Conservation (phyloP, 371 early-diverging fungal genomes). For the Actinomucor elegans region DNA sequence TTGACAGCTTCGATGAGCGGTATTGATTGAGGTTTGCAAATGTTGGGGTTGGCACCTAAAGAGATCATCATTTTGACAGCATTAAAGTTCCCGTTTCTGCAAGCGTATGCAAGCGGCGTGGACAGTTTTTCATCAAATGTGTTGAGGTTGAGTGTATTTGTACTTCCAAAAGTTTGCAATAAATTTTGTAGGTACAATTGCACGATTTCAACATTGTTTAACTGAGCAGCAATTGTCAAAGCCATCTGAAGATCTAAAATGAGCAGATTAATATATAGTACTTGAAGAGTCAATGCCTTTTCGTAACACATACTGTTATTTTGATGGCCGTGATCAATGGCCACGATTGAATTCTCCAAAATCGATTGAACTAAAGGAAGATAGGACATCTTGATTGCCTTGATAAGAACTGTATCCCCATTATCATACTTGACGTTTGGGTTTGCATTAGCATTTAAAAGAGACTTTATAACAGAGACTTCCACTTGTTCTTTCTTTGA, state of each 20-base stretch:
- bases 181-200: not conserved
- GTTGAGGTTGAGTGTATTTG: conserved; percentile 14
- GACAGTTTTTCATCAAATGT: conserved; percentile 6
- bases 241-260: conserved; percentile 25
- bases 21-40: not conserved
- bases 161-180: not conserved
- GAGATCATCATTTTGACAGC: conserved; percentile 27
- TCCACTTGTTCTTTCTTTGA: not conserved
- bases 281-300: not conserved
- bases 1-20: conserved; percentile 22
- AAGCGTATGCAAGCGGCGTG: conserved; percentile 36
- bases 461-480: not conserved
- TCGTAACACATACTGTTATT: conserved; percentile 29
- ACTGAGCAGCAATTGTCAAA: conserved; percentile 21
- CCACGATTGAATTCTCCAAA: not conserved
- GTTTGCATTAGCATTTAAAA: conserved; percentile 23
- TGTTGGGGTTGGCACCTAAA: conserved; percentile 29
- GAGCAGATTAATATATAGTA: not conserved
- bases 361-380: conserved; percentile 13
- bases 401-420: conserved; percentile 35
- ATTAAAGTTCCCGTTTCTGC: conserved; percentile 21
- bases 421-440: conserved; percentile 20
- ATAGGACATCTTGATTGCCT: conserved; percentile 14
- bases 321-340: conserved; percentile 20
- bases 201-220: conserved; percentile 7